Base-by-base conservation (phyloP, 345 rosid genomes). In the Eucalyptus microcorys region DNA sequence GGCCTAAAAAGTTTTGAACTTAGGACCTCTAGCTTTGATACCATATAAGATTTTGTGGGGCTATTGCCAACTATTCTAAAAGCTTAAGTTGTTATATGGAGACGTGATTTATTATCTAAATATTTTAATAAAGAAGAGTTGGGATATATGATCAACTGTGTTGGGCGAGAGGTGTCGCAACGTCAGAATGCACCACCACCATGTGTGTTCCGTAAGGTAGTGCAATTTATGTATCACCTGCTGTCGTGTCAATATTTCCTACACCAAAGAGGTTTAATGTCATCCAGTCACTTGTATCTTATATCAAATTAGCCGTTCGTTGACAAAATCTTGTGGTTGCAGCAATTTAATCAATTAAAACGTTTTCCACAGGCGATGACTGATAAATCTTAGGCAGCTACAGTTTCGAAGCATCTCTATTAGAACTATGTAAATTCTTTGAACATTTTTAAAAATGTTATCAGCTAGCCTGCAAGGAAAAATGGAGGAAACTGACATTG, bases 61-160 rank as follows among this genome's bases (percentile, higher is more conserved):
- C 0, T 49, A 5, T 7, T 2, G 1, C 0, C 1, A 49, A 49
- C 1, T 49, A 49, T 49, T 49, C 0, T 15, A 49, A 49, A 15
- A 49, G 19, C 1, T 49, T 49, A 15, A 49, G 1, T 1, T 49
- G 15, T 49, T 49, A 49, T 0, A 15, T 49, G 7, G 7, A 2
- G 0, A 2, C 0, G 0, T 49, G 7, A 1, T 49, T 49, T 49
- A 49, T 49, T 49, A 49, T 15, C 2, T 49, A 15, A 49, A 49
- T 49, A 49, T 49, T 49, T 0, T 49, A 49, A 5, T 49, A 49
- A 96, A 95, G 91, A 97, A 96, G 95, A 93, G 99, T 90, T 97
- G 98, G 99, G 98, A 97, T 48, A 79, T 89, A 71, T 89, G 68
- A 87, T 9, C 30, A 76, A 10, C 48, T 1, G 30, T 16, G 2